Evolutionary conservation across 1,139 yeast genomes (phyloP), one percentile per base, ranked within the genome.

Genomic region (Geotrichum histeridarum): DNA sequence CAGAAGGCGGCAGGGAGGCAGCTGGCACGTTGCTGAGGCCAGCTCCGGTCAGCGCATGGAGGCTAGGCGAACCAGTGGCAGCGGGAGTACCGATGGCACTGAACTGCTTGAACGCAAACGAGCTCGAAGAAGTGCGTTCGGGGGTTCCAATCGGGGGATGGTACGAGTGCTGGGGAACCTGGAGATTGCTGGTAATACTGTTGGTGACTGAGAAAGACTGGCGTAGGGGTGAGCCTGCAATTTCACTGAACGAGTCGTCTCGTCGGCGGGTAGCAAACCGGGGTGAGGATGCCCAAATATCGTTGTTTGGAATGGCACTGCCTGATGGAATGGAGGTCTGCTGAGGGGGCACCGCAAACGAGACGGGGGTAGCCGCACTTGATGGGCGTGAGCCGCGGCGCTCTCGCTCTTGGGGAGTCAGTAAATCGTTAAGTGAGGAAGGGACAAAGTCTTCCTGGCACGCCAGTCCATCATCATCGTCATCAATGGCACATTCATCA

Each of bases 371-470:
- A 18, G 48, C 44, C 3, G 54, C 35, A 36, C 54, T 50, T 0
- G 58, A 53, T 42, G 79, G 77, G 51, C 86, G 72, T 6, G 89
- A 82, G 58, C 79, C 84, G 49, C 94, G 75, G 57, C 95, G 73
- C 60, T 76, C 73, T 32, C 84, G 71, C 65, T 88, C 95, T 61
- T 83, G 88, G 0, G 95, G 95, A 0, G 95, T 87, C 48, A 88
- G 72, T 53, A 86, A 72, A 62, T 86, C 94, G 17, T 83, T 79
- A 44, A 88, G 71, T 27, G 89, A 79, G 1, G 84, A 82, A 1
- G 96, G 96, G 1, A 88, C 87, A 63, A 80, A 84, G 64, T 86
- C 95, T 60, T 86, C 90, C 57, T 78, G 84, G 62, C 75, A 78
- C 42, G 64, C 65, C 27, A 64, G 64, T 11, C 67, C 65, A 14